Conservation (phyloP, 164 flowering plant species). For the grape (Vitis vinifera) region ASM3070453v1 NC_081807.1:2481501-2482000, state of each 20-base stretch:
- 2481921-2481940: conserved; percentile 13
- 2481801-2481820: conserved; percentile 16
- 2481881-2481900: conserved; percentile 9
- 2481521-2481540: neutral
- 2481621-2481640: conserved; percentile 11
- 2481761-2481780: conserved; percentile 14
- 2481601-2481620: conserved; percentile 34
- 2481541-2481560: neutral
- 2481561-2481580: conserved; percentile 2
- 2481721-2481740: conserved; percentile 20
- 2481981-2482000: too few species aligned
- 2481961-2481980: conserved; percentile 1
- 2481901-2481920: neutral
- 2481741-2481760: conserved; percentile 12
- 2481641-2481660: conserved; percentile 17
- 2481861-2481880: conserved; percentile 13
- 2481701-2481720: conserved; percentile 3
- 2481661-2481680: neutral
- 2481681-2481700: neutral
- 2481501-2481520: neutral
- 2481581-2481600: conserved; percentile 21
- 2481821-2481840: conserved; percentile 17
- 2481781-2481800: conserved; percentile 7
- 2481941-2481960: neutral
- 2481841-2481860: conserved; percentile 22